Conservation (phyloP, 2,329 filamentous ascomycete species). For the Colletotrichum spinosum region DNA sequence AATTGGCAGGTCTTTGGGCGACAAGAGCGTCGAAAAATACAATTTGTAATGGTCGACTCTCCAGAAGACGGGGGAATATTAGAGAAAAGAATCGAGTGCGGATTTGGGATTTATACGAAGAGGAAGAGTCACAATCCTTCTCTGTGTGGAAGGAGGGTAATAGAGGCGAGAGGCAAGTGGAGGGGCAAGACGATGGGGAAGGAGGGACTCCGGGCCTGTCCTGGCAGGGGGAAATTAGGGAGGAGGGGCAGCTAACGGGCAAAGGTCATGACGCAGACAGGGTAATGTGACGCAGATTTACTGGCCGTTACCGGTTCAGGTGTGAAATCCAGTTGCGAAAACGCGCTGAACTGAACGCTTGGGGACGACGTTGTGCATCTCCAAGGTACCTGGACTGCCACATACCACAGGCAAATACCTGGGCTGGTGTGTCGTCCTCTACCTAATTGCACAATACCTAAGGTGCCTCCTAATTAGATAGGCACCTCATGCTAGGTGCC, state of each 20-base stretch:
- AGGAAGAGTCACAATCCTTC: constrained; percentile 22
- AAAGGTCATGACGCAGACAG: constrained; percentile 37
- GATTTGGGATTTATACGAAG: constrained; percentile 27
- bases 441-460: background rate
- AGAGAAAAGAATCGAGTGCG: constrained; percentile 6
- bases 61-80: background rate
- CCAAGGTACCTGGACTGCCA: background rate
- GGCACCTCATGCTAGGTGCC: background rate
- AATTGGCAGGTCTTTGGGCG: background rate
- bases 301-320: constrained; percentile 8
- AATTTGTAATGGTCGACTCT: background rate
- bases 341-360: constrained; percentile 7
- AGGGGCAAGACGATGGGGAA: constrained; percentile 39
- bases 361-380: constrained; percentile 5
- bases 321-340: constrained; percentile 2
- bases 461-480: background rate
- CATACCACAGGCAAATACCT: background rate
- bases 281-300: constrained; percentile 36
- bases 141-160: constrained; percentile 13
- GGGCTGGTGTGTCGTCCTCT: background rate
- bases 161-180: constrained; percentile 25
- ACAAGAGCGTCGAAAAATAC: background rate
- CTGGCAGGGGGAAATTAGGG: constrained; percentile 38
- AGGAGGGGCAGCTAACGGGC: constrained; percentile 36
- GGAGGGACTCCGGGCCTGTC: constrained; percentile 24